Evolutionary conservation across 2,329 filamentous ascomycete genomes (phyloP).

Genomic region (Thermothelomyces thermophilus): DNA sequence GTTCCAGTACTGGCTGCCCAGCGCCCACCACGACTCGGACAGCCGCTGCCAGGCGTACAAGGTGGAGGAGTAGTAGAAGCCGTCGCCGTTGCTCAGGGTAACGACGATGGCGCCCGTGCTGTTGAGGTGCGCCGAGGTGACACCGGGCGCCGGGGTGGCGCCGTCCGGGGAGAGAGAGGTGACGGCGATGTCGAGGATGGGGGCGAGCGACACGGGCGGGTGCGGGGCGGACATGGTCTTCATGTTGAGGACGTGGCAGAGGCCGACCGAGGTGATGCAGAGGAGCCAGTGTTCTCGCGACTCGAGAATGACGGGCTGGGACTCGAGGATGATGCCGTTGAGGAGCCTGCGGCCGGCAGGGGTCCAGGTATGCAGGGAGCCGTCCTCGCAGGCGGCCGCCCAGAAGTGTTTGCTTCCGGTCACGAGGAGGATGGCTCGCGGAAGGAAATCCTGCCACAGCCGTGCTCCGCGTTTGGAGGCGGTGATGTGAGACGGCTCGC

Average conservation of each 20-base stretch:
- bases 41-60: slow-evolving; percentile 92
- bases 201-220: slow-evolving; percentile 81
- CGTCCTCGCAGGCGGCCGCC: slow-evolving; percentile 90
- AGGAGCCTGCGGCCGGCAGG: slow-evolving; percentile 80
- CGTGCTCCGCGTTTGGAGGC: slow-evolving; percentile 73
- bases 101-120: slow-evolving; percentile 78
- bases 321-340: slow-evolving; percentile 79
- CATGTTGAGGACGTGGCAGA: slow-evolving; percentile 92
- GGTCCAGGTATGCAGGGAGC: slow-evolving; percentile 83
- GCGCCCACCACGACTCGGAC: slow-evolving; percentile 97
- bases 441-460: slow-evolving; percentile 91
- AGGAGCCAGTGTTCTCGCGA: slow-evolving; percentile 84
- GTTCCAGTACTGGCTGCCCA: slow-evolving; percentile 98
- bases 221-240: slow-evolving; percentile 77
- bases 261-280: slow-evolving; percentile 79
- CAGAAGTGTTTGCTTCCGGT: slow-evolving; percentile 89
- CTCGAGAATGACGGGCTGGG: slow-evolving; percentile 90
- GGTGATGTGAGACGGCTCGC: slow-evolving; percentile 78
- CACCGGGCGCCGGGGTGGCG: slow-evolving; percentile 69
- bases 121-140: slow-evolving; percentile 89
- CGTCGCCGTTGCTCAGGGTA: slow-evolving; percentile 91
- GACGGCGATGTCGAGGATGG: slow-evolving; percentile 79
- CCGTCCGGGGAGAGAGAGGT: slow-evolving; percentile 70
- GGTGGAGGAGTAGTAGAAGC: slow-evolving; percentile 77
- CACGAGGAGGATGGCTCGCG: slow-evolving; percentile 77